A percentile compares a stretch with the other conserved stretches of the same genome.
Evolutionary conservation across 2,329 filamentous ascomycete species (phyloP).

Genomic region (Phialemonium atrogriseum): DNA sequence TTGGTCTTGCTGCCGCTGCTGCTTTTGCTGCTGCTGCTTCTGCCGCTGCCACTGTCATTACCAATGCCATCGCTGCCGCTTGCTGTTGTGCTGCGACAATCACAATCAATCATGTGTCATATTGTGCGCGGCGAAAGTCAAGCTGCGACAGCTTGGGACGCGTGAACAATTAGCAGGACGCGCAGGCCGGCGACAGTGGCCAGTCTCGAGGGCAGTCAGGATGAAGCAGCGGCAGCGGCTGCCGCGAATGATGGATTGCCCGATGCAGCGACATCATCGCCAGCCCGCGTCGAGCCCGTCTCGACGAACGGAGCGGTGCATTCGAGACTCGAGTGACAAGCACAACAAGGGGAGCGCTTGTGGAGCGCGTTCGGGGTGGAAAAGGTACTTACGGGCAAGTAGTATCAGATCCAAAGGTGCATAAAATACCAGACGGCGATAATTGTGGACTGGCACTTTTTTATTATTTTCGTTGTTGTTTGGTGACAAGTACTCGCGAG

Average conservation of each 20-base stretch:
- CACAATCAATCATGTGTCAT: too few relatives aligned
- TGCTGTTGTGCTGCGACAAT: slow-evolving; percentile 1
- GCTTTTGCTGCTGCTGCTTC: neutral
- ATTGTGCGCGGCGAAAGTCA: too few relatives aligned
- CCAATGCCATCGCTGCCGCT: neutral
- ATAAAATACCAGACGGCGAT: slow-evolving; percentile 10
- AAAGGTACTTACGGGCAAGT: slow-evolving; percentile 14
- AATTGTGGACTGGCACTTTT: slow-evolving; percentile 11
- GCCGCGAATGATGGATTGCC: slow-evolving; percentile 5
- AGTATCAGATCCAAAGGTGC: slow-evolving; percentile 9
- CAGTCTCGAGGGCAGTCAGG: slow-evolving; percentile 1
- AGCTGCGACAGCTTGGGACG: too few relatives aligned
- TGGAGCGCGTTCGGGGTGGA: too few relatives aligned
- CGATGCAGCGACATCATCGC: too few relatives aligned
- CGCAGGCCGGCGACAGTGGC: slow-evolving; percentile 2
- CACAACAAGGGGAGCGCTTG: too few relatives aligned
- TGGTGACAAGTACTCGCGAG: slow-evolving; percentile 13
- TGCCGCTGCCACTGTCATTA: neutral
- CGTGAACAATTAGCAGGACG: too few relatives aligned
- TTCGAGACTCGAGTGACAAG: neutral
- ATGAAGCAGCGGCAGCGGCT: slow-evolving; percentile 2
- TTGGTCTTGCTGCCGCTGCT: too few relatives aligned
- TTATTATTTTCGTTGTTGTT: too few relatives aligned
- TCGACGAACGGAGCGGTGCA: too few relatives aligned
- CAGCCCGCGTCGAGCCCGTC: slow-evolving; percentile 13